phyloP scores from a whole-genome alignment of 257 asterid genomes.

The Coffea canephora region DNA sequence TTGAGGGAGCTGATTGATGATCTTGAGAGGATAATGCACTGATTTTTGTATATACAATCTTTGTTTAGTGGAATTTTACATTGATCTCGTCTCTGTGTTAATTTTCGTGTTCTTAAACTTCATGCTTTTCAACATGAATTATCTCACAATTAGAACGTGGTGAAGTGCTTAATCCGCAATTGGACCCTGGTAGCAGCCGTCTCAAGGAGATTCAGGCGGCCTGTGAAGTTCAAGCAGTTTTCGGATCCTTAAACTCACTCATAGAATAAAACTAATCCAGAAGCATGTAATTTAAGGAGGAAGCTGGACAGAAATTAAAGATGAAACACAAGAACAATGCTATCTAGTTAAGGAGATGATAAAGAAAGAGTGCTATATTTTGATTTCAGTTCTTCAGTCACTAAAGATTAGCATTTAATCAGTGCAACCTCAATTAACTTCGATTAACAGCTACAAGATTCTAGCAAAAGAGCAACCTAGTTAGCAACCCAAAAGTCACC shows the following conservation, averaged over 20 bases:
- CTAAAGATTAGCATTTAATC: background rate
- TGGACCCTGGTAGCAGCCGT: background rate
- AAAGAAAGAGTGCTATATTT: background rate
- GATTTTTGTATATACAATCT: slow-evolving; percentile 8
- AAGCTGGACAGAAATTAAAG: background rate
- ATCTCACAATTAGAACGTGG: background rate
- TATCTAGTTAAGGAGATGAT: background rate
- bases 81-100: background rate
- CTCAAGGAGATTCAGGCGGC: background rate
- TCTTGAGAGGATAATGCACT: background rate
- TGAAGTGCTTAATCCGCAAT: background rate
- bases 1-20: slow-evolving; percentile 7
- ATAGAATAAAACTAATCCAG: background rate
- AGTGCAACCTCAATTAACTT: no score
- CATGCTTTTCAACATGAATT: background rate
- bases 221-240: background rate
- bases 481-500: background rate
- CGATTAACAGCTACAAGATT: background rate
- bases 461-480: background rate
- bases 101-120: background rate
- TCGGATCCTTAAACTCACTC: background rate
- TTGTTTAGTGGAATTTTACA: background rate
- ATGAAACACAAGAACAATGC: background rate
- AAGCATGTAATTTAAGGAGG: background rate
- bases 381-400: background rate